A percentile compares a stretch with the other conserved stretches of the same genome.
These are phyloP conservation scores for Hypoxylon sp. DNA, from an alignment of 2,329 filamentous ascomycete genomes.

Conservation along the genomic window DNA sequence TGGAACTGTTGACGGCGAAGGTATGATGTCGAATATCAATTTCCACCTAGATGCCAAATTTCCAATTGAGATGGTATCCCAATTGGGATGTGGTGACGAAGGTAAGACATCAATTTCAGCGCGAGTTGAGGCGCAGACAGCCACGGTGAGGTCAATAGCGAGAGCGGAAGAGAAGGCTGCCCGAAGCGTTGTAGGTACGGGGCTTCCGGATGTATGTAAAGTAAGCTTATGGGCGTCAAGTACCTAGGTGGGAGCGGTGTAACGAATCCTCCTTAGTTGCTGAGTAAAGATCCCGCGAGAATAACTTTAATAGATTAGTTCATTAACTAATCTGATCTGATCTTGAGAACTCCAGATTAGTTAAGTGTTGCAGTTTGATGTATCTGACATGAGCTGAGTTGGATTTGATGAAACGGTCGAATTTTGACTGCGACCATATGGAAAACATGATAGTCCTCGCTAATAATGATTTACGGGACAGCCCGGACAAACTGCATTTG, in stretches of 20 bases:
- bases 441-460: background rate
- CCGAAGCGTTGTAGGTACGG: constrained; percentile 10
- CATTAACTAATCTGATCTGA: constrained; percentile 10
- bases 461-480: background rate
- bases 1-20: background rate
- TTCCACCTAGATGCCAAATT: background rate
- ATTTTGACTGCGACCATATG: background rate
- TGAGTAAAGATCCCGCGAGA: constrained; percentile 11
- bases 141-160: background rate
- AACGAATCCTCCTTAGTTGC: constrained; percentile 1
- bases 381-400: constrained; percentile 2
- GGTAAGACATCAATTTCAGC: constrained; percentile 10
- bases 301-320: constrained; percentile 13
- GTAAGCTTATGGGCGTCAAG: constrained; percentile 19
- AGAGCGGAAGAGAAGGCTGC: background rate
- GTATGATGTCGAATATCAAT: constrained; percentile 3
- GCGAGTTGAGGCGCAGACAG: constrained; percentile 4
- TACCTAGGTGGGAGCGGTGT: constrained; percentile 20
- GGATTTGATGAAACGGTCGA: background rate
- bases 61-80: background rate
- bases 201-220: constrained; percentile 3
- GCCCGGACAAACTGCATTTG: background rate
- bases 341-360: background rate
- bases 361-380: background rate
- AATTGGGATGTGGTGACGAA: background rate